Evolutionary conservation across 2,329 filamentous ascomycete genomes (phyloP), one percentile per base, ranked within the genome.

Genomic region (Fonsecaea erecta): DNA sequence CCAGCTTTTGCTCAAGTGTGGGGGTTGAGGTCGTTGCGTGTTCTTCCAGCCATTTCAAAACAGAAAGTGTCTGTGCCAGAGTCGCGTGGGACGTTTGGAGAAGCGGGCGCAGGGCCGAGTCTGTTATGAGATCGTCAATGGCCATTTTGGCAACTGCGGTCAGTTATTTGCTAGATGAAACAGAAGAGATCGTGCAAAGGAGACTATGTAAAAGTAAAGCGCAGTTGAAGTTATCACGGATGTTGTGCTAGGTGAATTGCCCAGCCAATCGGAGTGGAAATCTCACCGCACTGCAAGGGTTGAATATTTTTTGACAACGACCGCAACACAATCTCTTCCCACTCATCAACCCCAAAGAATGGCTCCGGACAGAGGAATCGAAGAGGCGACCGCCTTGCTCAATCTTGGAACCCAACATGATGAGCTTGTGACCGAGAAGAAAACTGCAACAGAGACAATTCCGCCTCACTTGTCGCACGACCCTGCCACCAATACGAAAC

Each of bases 401-500:
- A 3, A 34, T 21, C 37, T 63, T 9, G 53, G 35, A 11, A 8
- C 65, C 16, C 59, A 43, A 37, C 21, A 30, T 37, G 58, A 51
- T 16, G 14, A 43, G n/a, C 18, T 46, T 14, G 46, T 14, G 6
- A 53, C 26, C 18, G 26, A 28, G 11, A 40, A 28, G 24, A 21
- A 52, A 34, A 5, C 32, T n/a, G 21, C 8, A 1, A 8, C 57
- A 34, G 48, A 59, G 32, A 52, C 60, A 12, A 57, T 85, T 32
- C 84, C 86, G 61, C 77, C 88, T 37, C 86, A 90, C 73, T 87
- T 88, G 70, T 91, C 90, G 24, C 90, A 93, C 77, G 84, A 90
- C 73, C 87, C 90, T 43, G 73, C 82, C 65, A 88, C 89, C 77
- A 95, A 93, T 77, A 83, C 90, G 79, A 98, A 98, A 81, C 87